Evolutionary conservation across 1,284 basidiomycete species (phyloP).

Genomic region (Blastosporella zonata): DNA sequence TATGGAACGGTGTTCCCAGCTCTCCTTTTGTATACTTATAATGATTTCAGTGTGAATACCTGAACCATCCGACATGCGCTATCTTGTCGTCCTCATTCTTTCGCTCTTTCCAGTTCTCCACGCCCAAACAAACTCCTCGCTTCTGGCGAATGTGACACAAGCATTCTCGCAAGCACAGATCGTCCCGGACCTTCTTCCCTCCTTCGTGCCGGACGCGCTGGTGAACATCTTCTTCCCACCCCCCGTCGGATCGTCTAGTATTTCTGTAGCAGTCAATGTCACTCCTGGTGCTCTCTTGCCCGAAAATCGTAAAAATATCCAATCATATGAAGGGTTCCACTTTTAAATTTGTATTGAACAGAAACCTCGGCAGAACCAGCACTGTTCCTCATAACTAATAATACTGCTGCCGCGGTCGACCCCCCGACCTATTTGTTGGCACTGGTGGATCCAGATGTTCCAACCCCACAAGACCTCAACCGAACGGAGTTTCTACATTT

Average conservation of each 20-base stretch:
- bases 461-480: conserved; percentile 41
- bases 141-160: conserved; percentile 31
- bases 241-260: conserved; percentile 25
- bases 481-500: conserved; percentile 44
- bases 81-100: conserved; percentile 5
- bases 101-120: conserved; percentile 12
- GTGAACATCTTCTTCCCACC: conserved; percentile 37
- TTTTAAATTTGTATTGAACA: conserved; percentile 16
- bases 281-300: conserved; percentile 39
- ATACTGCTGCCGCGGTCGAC: conserved; percentile 23
- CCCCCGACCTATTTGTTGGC: conserved; percentile 41
- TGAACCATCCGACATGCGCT: background rate
- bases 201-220: conserved; percentile 36
- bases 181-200: conserved; percentile 40
- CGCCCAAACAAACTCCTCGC: conserved; percentile 12
- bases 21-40: background rate
- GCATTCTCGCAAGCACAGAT: conserved; percentile 40
- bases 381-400: conserved; percentile 33
- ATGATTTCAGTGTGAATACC: background rate
- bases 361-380: conserved; percentile 37
- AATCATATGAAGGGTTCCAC: background rate
- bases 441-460: conserved; percentile 49
- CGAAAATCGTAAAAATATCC: conserved; percentile 36
- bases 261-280: conserved; percentile 26
- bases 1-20: conserved; percentile 9